Base-by-base conservation (phyloP, 345 rosid genomes). In the Litchi chinensis region DNA sequence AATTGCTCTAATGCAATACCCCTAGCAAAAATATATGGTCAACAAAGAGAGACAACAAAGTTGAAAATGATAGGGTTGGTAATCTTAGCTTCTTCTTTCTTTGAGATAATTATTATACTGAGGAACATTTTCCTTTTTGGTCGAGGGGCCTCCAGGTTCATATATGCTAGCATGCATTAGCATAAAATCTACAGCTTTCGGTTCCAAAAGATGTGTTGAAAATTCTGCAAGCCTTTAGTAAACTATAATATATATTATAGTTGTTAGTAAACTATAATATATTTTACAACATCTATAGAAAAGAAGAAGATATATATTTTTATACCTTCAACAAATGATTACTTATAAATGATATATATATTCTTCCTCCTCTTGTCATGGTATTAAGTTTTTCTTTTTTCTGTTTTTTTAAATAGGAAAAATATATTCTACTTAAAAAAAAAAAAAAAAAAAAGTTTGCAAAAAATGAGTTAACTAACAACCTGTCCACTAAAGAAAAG, bases 81-180 rank as follows among this genome's bases (percentile, higher is more conserved):
- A 32, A 32, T 32, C 67, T 46, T 76, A 46, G 37, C 15, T 37
- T 39, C 62, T 32, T 46, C 63, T 76, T 76, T 50, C 63, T 65
- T 46, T 19, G 60, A 65, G 48, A 65, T 19, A 65, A 3, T 48
- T 12, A 46, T 28, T 3, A 12, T 50, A 48, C 32, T n/a, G 39
- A 50, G 37, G 39, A 76, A 18, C 69, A 43, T 68, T 3, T 50
- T 13, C 41, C 39, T 15, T 48, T 44, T 32, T 32, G 37, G 19
- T 72, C 24, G 26, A 19, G 4, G 44, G n/a, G 11, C 39, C 4
- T 21, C 44, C 44, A 12, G 68, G 18, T 16, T 15, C 59, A 41
- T 2, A 32, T 32, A 32, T 32, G 37, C 37, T 32, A 32, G 56
- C 56, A 4, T 12, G 56, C 56, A 19, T 54, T 73, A 43, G 50